Percentiles rank a stretch among this genome's conserved stretches.
Evolutionary conservation across 2,329 filamentous ascomycete species (phyloP).

Genomic region (Cladosporium oxysporum): DNA sequence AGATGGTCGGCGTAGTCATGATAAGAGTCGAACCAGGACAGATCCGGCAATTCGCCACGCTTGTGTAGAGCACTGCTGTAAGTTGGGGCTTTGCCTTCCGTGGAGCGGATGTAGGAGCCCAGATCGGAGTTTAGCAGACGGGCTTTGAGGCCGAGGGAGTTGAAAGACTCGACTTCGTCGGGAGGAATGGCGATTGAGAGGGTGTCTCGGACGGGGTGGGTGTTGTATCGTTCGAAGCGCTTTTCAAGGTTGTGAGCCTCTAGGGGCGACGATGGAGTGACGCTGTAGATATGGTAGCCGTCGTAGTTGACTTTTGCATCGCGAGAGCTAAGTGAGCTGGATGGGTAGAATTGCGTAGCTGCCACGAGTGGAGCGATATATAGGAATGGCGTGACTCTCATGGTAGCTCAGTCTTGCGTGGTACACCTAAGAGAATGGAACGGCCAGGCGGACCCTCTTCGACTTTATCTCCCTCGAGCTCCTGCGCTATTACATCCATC

Average conservation of each 20-base stretch:
- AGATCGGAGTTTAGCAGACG: conserved; percentile 47
- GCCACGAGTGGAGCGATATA: not conserved
- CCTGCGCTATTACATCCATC: not conserved
- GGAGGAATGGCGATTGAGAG: conserved; percentile 19
- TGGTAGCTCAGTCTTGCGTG: not conserved
- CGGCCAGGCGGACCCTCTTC: not conserved
- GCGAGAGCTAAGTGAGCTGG: not conserved
- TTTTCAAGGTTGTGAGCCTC: conserved; percentile 26
- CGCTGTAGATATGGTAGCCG: conserved; percentile 43
- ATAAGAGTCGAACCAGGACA: conserved; percentile 57
- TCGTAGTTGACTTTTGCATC: conserved; percentile 39
- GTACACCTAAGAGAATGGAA: not conserved
- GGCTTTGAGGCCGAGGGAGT: conserved; percentile 38
- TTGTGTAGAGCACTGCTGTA: conserved; percentile 14
- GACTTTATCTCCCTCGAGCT: not conserved
- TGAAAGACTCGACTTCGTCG: conserved; percentile 28
- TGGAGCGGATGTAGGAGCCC: conserved; percentile 41
- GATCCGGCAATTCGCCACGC: conserved; percentile 27
- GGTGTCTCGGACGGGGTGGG: conserved; percentile 38
- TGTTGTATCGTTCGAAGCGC: conserved; percentile 39
- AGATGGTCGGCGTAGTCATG: conserved; percentile 57
- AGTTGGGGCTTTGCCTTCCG: conserved; percentile 13
- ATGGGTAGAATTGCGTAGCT: not conserved
- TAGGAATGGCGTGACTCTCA: not conserved
- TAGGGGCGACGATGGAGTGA: not conserved